Conservation (phyloP, 1,284 basidiomycete genomes). For the Pseudozyma sp. region DNA sequence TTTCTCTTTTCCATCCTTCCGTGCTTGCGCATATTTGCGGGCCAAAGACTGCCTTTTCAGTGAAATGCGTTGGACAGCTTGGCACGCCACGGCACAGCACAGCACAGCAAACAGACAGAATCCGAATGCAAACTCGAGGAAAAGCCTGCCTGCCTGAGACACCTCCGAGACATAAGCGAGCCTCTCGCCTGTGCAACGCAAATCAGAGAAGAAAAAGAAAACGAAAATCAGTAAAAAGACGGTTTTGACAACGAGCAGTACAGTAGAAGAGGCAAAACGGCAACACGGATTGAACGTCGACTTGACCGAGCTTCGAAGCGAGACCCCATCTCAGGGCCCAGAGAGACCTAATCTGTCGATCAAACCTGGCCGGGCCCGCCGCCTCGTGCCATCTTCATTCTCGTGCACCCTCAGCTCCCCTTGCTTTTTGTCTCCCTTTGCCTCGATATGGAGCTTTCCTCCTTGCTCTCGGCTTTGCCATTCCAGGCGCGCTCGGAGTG, state of each 20-base stretch:
- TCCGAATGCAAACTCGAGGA: conserved; percentile 11
- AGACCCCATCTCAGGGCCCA: no score
- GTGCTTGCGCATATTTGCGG: neutral
- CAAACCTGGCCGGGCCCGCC: conserved; percentile 9
- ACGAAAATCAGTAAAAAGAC: no score
- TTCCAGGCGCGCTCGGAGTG: no score
- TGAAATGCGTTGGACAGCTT: neutral
- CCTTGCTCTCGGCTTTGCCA: no score
- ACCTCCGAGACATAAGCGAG: conserved; percentile 5
- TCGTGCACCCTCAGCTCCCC: neutral
- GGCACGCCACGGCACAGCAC: neutral
- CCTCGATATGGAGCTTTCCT: neutral
- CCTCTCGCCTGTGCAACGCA: neutral
- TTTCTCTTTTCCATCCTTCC: neutral
- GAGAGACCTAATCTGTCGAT: conserved; percentile 3
- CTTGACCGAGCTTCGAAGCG: no score
- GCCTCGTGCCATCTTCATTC: neutral
- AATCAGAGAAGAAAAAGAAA: no score
- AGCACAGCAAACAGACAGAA: neutral
- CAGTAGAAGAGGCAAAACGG: no score
- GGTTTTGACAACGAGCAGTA: no score
- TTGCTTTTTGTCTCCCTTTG: neutral
- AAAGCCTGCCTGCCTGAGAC: neutral
- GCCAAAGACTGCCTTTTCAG: no score
- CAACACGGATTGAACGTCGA: no score